Percentiles rank a stretch among this genome's conserved stretches.
These are phyloP conservation scores for Perkinsus olseni DNA, from an alignment of 169 alveolate genomes.

Conservation along the genomic window DNA sequence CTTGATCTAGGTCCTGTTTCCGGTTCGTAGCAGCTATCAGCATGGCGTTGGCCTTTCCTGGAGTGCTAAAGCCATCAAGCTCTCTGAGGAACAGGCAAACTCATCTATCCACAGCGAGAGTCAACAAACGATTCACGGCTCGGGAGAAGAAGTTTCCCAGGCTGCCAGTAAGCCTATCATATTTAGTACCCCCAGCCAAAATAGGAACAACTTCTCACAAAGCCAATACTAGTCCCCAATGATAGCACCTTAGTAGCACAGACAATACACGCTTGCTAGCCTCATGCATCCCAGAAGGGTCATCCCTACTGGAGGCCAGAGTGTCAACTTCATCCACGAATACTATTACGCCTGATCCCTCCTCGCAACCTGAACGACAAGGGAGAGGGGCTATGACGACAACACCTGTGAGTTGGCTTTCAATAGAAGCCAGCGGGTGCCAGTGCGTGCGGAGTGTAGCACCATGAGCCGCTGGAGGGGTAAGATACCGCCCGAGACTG, in stretches of 20 bases:
- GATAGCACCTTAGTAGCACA: constrained; percentile 42
- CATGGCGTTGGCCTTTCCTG: constrained; percentile 44
- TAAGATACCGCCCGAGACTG: not conserved
- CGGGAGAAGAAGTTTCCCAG: no score
- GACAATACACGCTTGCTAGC: constrained; percentile 68
- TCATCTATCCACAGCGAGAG: no score
- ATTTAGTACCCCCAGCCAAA: no score
- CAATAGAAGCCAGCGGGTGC: no score
- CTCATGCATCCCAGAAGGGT: constrained; percentile 58
- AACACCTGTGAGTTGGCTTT: no score
- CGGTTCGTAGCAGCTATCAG: constrained; percentile 76
- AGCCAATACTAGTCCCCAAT: not conserved
- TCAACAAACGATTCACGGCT: no score
- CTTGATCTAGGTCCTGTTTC: constrained; percentile 69
- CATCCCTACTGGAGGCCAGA: constrained; percentile 63
- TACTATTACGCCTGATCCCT: constrained; percentile 26
- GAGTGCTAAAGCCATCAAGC: constrained; percentile 70
- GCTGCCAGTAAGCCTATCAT: no score
- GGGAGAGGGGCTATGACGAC: no score
- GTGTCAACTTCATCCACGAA: constrained; percentile 77
- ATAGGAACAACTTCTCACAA: no score
- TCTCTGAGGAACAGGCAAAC: constrained; percentile 36
- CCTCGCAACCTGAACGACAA: not conserved
- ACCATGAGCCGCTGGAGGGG: no score
- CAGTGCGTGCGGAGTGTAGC: no score